Evolutionary conservation across 371 early-diverging fungal genomes (phyloP), one percentile per base, ranked within the genome.

Genomic region (Syncephalis fuscata): DNA sequence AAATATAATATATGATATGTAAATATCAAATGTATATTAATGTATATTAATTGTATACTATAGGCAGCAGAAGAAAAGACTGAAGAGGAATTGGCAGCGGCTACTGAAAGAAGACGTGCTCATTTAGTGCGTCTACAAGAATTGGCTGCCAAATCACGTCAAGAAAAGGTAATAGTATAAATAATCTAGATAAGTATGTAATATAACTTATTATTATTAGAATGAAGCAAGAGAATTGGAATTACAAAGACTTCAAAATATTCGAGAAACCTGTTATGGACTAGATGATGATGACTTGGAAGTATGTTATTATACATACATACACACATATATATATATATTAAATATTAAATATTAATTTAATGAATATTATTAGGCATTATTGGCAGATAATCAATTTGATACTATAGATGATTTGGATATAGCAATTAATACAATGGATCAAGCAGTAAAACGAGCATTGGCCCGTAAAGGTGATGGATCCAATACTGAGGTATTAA

Each of bases 391-490:
- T 20, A 50, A 70, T 19, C 85, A 84, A 1, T 70, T 86, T 45
- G 69, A 77, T 44, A 71, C 75, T 39, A 84, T 82, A 52, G 68
- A 67, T 0, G 89, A 88, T 42, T 58, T 89, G 48, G 80, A 83
- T 39, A 69, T 68, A 7, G 76, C 73, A 0, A 77, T 87, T 44
- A 73, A 81, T 17, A 76, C 70, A 42, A 54, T 75, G 0, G 85
- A 86, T 41, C 63, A 59, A 17, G 62, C 71, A 0, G 76, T 88
- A 36, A 73, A 68, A 40, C 70, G 79, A 38, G 84, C 85, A 0
- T 69, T 78, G 16, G 85, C 85, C 57, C 82, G 80, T 51, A 79
- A 81, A 50, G 61, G 82, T 1, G 92, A 90, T 1, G 78, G 82
- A 44, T 87, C 82, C 39, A 80, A 84, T 44, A 48, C 54, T 15